A percentile compares a stretch with the other conserved stretches of the same genome.
These are phyloP conservation scores for Canna indica DNA, from an alignment of 176 grass and related monocot species.

Conservation along the genomic window DNA sequence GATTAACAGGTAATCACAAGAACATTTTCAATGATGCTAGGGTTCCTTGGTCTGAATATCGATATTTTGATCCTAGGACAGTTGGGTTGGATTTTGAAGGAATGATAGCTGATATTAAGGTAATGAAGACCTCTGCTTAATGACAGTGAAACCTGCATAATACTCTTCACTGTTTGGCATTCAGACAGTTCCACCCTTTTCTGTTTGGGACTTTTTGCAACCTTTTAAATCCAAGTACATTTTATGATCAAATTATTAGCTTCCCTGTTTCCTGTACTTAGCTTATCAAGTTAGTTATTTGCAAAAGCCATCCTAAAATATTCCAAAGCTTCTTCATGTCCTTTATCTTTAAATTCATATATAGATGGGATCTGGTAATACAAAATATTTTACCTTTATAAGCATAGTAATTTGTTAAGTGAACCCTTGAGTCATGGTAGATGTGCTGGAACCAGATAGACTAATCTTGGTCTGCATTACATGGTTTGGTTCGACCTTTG, in stretches of 20 bases:
- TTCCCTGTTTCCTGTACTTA: no score
- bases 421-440: neutral
- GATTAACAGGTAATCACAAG: constrained; percentile 83
- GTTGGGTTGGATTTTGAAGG: constrained; percentile 95
- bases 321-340: neutral
- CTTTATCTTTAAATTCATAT: neutral
- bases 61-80: constrained; percentile 91
- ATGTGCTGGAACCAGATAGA: neutral
- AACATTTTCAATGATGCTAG: constrained; percentile 98
- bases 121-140: constrained; percentile 18
- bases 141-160: neutral
- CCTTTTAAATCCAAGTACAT: neutral
- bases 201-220: neutral
- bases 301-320: no score
- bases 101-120: constrained; percentile 93
- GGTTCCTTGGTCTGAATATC: constrained; percentile 96
- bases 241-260: neutral
- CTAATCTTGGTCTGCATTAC: neutral
- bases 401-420: neutral
- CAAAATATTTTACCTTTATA: neutral
- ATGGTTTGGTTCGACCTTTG: neutral
- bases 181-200: neutral
- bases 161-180: no score
- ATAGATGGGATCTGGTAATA: neutral
- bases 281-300: no score